Evolutionary conservation across 176 grass and related monocot genomes (phyloP).

Genomic region (Raddia guianensis): DNA sequence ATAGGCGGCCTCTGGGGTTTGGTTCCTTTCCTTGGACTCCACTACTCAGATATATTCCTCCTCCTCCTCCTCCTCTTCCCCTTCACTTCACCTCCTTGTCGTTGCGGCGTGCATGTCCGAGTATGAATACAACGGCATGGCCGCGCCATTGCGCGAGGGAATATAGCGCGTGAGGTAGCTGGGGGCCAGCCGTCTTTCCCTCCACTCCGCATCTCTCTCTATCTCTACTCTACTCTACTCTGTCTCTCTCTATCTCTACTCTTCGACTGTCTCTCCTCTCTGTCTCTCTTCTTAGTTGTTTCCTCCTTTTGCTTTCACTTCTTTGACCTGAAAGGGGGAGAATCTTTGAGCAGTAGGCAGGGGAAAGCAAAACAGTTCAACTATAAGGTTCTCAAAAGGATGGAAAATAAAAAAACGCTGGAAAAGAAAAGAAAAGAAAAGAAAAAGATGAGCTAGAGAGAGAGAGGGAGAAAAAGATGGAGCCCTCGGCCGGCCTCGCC

Average conservation of each 20-base stretch:
- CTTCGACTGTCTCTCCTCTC: neutral
- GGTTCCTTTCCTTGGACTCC: constrained; percentile 55
- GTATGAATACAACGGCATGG: neutral
- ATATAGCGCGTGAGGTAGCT: constrained; percentile 60
- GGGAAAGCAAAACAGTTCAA: constrained; percentile 67
- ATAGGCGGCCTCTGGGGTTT: constrained; percentile 14
- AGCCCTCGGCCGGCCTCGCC: no score
- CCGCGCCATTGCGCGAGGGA: constrained; percentile 42
- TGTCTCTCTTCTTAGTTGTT: constrained; percentile 36
- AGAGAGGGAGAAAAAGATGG: neutral
- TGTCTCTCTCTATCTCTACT: constrained; percentile 24
- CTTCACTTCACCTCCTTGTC: neutral
- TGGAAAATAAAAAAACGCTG: constrained; percentile 24
- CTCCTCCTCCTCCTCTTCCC: neutral
- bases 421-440: neutral
- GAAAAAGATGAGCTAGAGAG: neutral
- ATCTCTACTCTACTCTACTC: constrained; percentile 10
- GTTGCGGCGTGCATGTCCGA: no score
- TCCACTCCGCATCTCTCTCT: no score
- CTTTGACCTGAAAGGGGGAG: constrained; percentile 87
- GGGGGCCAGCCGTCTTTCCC: constrained; percentile 46
- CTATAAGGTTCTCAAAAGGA: constrained; percentile 84
- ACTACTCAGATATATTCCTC: constrained; percentile 45
- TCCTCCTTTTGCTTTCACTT: constrained; percentile 77
- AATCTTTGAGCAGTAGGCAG: constrained; percentile 88